A percentile compares a stretch with the other conserved stretches of the same genome.
Conservation (phyloP, 2,329 filamentous ascomycete genomes). For the Parasarocladium wereldwijsianum region DNA sequence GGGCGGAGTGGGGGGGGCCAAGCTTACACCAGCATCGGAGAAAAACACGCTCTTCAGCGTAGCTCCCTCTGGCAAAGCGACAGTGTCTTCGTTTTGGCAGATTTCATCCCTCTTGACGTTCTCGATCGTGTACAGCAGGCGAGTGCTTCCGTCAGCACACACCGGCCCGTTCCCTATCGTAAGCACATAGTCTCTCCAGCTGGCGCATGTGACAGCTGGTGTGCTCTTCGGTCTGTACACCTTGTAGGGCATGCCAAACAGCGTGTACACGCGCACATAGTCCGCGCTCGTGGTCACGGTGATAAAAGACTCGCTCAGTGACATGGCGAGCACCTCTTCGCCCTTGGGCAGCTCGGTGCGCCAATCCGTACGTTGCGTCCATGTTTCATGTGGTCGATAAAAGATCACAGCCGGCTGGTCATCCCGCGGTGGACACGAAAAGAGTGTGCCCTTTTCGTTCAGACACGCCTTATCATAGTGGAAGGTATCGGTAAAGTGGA, state of each 20-base stretch:
- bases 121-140: constrained; percentile 80
- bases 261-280: constrained; percentile 84
- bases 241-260: constrained; percentile 79
- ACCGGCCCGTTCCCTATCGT: constrained; percentile 88
- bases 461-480: constrained; percentile 93
- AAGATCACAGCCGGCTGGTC: constrained; percentile 67
- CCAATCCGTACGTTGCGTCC: constrained; percentile 87
- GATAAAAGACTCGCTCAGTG: constrained; percentile 79
- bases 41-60: constrained; percentile 78
- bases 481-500: constrained; percentile 94
- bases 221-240: constrained; percentile 85
- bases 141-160: constrained; percentile 60
- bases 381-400: constrained; percentile 92
- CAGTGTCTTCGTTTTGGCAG: constrained; percentile 86
- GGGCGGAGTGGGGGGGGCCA: neutral
- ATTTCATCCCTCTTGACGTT: constrained; percentile 88
- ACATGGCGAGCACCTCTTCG: constrained; percentile 79
- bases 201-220: constrained; percentile 82
- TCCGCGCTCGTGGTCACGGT: constrained; percentile 76
- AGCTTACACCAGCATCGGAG: constrained; percentile 68
- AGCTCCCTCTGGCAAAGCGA: constrained; percentile 64
- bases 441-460: constrained; percentile 70
- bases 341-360: constrained; percentile 72
- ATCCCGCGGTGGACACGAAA: constrained; percentile 61
- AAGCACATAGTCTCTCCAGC: constrained; percentile 91